These are phyloP conservation scores for Coniophora puteana DNA, from an alignment of 1,284 basidiomycete species.

Conservation along the genomic window DNA sequence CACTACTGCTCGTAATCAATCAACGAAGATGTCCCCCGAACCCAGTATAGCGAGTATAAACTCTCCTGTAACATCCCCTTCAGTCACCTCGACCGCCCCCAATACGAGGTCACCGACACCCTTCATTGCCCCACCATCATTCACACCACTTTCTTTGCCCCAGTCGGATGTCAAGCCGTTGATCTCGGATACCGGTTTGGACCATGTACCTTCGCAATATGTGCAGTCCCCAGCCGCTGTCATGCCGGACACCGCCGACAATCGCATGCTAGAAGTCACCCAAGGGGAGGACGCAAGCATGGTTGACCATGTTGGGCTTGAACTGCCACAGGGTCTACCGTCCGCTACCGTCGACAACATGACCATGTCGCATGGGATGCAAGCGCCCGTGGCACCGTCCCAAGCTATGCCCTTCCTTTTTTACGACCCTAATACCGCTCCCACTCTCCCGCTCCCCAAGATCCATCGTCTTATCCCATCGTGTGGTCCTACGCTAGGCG, in stretches of 20 bases:
- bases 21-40: conserved; percentile 39
- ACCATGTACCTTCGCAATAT: too few species aligned
- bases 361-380: too few species aligned
- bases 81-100: conserved; percentile 32
- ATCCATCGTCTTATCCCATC: conserved; percentile 88
- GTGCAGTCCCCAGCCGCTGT: too few species aligned
- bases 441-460: conserved; percentile 53
- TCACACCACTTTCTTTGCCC: conserved; percentile 1
- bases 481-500: conserved; percentile 89
- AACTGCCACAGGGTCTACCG: too few species aligned
- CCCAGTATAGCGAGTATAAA: conserved; percentile 48
- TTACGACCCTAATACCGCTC: conserved; percentile 47
- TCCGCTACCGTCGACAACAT: background rate
- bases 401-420: conserved; percentile 53
- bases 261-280: too few species aligned
- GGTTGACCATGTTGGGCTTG: too few species aligned
- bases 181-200: too few species aligned
- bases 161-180: conserved; percentile 9
- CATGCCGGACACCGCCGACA: too few species aligned
- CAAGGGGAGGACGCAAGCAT: too few species aligned
- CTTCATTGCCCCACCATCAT: conserved; percentile 16
- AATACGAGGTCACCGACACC: conserved; percentile 51
- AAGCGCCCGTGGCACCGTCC: conserved; percentile 18
- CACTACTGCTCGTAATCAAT: conserved; percentile 37
- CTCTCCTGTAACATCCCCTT: conserved; percentile 44